Percentiles rank a stretch among this genome's conserved stretches.
These are phyloP conservation scores for Beta lomatogona DNA, from an alignment of 179 eudicot genomes.

Conservation along the genomic window DNA sequence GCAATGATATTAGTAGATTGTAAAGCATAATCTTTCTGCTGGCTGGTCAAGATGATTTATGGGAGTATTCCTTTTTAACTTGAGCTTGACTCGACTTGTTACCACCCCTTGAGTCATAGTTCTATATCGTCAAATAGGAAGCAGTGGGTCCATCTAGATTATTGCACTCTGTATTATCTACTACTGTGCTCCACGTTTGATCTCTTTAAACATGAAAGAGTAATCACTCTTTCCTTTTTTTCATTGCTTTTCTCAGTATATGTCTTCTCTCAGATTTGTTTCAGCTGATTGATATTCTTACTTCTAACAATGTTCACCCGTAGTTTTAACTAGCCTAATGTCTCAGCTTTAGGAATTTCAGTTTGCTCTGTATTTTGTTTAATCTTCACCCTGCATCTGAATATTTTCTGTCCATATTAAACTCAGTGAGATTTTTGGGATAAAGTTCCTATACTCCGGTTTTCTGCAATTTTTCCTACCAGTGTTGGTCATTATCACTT, in stretches of 20 bases:
- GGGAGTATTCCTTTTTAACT: neutral
- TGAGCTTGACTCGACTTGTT: neutral
- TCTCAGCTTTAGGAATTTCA: neutral
- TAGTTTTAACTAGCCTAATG: neutral
- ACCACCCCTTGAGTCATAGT: neutral
- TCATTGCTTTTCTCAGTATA: too few species aligned
- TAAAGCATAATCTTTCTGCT: neutral
- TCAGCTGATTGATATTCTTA: too few species aligned
- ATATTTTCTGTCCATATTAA: neutral
- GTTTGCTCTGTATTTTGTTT: neutral
- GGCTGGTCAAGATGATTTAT: neutral
- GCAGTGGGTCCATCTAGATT: neutral
- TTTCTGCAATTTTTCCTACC: neutral
- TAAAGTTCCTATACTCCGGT: neutral
- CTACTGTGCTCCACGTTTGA: neutral
- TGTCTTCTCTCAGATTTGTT: too few species aligned
- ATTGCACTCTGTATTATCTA: neutral
- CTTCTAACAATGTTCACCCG: neutral
- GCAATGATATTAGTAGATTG: neutral
- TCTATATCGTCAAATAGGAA: neutral
- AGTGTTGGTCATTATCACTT: neutral
- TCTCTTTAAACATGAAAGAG: neutral
- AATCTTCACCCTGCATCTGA: neutral
- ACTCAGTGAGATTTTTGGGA: neutral
- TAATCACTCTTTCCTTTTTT: neutral